phyloP scores from a whole-genome alignment of 805 yeast species.

The Spathaspora arborariae region DNA sequence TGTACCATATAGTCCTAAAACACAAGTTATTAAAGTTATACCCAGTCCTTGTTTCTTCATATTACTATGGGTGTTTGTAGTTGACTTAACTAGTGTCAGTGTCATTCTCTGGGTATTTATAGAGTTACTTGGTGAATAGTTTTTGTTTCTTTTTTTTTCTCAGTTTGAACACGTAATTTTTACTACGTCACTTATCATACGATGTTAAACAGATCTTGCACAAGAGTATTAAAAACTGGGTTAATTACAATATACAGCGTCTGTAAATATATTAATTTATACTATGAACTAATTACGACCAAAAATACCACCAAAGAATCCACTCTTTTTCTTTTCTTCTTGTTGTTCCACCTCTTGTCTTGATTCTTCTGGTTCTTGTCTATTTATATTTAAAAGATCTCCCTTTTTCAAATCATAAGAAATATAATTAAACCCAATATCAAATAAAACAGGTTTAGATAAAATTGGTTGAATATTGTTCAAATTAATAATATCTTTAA shows the following conservation, averaged over 20 bases:
- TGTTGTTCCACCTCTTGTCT: background rate
- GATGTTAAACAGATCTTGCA: no score
- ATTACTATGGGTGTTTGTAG: background rate
- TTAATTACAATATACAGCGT: no score
- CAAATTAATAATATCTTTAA: conserved; percentile 20
- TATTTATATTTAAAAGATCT: conserved; percentile 6
- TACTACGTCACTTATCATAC: conserved; percentile 1
- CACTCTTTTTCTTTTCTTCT: conserved; percentile 36
- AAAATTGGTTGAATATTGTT: conserved; percentile 52
- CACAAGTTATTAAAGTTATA: conserved; percentile 28
- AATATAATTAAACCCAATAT: conserved; percentile 82
- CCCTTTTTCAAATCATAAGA: conserved; percentile 38
- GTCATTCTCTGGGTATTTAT: background rate
- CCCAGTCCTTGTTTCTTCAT: conserved; percentile 14
- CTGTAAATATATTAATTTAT: no score
- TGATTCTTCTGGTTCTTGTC: background rate
- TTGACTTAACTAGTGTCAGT: background rate
- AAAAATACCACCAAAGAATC: conserved; percentile 66
- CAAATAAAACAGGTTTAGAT: conserved; percentile 88
- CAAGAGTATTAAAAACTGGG: no score
- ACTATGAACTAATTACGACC: no score
- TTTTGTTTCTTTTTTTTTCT: background rate
- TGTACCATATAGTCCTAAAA: conserved; percentile 74
- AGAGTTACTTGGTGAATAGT: background rate
- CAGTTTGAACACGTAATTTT: background rate